phyloP scores from a whole-genome alignment of 495 filamentous ascomycete species.

The Aspergillus sparsus region DNA sequence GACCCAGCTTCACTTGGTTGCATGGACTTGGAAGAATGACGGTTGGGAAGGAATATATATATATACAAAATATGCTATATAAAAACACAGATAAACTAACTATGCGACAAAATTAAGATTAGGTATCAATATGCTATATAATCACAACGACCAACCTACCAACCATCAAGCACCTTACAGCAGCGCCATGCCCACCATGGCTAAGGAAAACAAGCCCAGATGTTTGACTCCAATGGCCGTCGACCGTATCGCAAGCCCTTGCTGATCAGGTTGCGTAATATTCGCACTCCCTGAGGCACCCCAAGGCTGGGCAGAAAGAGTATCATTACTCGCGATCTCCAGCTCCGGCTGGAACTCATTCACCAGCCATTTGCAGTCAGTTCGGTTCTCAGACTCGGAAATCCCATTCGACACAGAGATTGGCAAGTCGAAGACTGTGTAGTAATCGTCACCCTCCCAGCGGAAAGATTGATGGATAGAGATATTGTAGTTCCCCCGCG shows the following conservation, averaged over 20 bases:
- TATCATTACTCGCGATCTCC: slow-evolving; percentile 15
- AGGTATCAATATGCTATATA: too few species aligned
- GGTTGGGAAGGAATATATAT: too few species aligned
- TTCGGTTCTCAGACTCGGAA: slow-evolving; percentile 24
- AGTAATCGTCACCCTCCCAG: slow-evolving; percentile 60
- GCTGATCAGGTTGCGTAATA: not conserved
- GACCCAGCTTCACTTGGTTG: too few species aligned
- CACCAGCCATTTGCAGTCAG: slow-evolving; percentile 29
- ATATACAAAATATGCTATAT: too few species aligned
- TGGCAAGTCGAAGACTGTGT: slow-evolving; percentile 68
- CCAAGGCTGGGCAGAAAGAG: slow-evolving; percentile 16
- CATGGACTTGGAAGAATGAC: too few species aligned
- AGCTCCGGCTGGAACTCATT: slow-evolving; percentile 24
- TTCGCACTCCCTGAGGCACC: not conserved
- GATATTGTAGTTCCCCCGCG: slow-evolving; percentile 53
- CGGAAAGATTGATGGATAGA: slow-evolving; percentile 69
- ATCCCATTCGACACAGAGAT: slow-evolving; percentile 68
- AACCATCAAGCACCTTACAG: not conserved
- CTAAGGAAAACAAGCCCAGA: slow-evolving; percentile 11
- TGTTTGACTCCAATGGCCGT: not conserved
- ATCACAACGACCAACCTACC: too few species aligned
- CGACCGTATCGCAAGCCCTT: not conserved
- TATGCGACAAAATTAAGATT: too few species aligned
- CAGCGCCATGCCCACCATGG: slow-evolving; percentile 1
- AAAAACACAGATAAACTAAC: too few species aligned